A percentile compares a stretch with the other conserved stretches of the same genome.
These are phyloP conservation scores for Globisporangium iwayamae DNA, from an alignment of 352 stramenopile genomes.

Conservation along the genomic window DNA sequence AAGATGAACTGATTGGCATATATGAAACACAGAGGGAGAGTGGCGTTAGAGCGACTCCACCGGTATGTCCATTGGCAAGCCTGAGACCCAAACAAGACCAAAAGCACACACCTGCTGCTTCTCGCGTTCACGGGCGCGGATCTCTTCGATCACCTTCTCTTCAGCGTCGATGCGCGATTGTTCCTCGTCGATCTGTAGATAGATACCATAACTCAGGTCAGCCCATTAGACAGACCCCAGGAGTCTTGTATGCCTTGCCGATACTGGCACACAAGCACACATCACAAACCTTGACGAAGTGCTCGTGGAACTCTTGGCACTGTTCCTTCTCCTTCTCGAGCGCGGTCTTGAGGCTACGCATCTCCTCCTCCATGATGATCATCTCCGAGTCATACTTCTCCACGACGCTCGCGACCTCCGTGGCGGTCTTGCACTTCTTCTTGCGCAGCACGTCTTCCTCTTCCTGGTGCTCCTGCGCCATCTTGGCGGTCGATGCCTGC, in stretches of 20 bases:
- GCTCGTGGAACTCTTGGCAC: slow-evolving; percentile 71
- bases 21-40: not conserved
- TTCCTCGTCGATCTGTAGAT: slow-evolving; percentile 71
- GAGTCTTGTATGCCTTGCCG: not conserved
- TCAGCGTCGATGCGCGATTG: slow-evolving; percentile 81
- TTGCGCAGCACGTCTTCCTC: slow-evolving; percentile 77
- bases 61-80: not conserved
- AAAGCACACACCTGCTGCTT: slow-evolving; percentile 58
- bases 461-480: slow-evolving; percentile 82
- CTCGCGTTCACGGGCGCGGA: slow-evolving; percentile 61
- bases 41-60: not conserved
- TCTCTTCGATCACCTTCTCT: slow-evolving; percentile 67
- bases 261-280: not conserved
- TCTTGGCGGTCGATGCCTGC: slow-evolving; percentile 53
- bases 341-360: slow-evolving; percentile 37
- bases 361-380: slow-evolving; percentile 48
- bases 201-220: not conserved
- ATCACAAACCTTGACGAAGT: slow-evolving; percentile 68
- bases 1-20: slow-evolving; percentile 47
- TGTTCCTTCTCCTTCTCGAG: slow-evolving; percentile 50
- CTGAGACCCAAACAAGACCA: not conserved
- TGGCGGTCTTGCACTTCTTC: slow-evolving; percentile 76
- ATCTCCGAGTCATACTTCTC: slow-evolving; percentile 83
- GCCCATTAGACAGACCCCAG: no score
- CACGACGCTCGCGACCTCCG: slow-evolving; percentile 63